Conservation (phyloP, 805 yeast species). For the Kluyveromyces aestuarii region DNA sequence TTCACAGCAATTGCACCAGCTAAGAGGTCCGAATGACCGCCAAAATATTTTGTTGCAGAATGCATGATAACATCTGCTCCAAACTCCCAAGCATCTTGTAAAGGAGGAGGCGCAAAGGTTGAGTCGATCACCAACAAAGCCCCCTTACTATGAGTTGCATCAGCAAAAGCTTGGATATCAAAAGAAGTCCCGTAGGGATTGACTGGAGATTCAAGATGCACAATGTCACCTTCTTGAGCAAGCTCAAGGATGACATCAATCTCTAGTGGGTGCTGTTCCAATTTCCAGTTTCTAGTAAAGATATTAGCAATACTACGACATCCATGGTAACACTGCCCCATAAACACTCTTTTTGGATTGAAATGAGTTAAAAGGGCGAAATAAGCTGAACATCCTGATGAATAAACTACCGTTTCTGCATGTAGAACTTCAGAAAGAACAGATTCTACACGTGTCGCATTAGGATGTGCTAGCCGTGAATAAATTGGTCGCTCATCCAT, state of each 20-base stretch:
- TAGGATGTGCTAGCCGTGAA: conserved; percentile 72
- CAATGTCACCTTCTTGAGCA: conserved; percentile 53
- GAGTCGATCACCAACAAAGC: conserved; percentile 70
- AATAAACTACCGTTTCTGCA: conserved; percentile 60
- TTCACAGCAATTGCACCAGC: conserved; percentile 76
- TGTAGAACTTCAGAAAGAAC: conserved; percentile 51
- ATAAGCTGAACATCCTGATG: conserved; percentile 77
- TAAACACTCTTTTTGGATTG: conserved; percentile 66
- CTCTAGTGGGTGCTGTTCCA: conserved; percentile 37
- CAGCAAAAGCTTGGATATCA: conserved; percentile 55
- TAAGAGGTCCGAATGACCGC: conserved; percentile 89
- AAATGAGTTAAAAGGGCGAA: conserved; percentile 59
- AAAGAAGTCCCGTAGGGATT: conserved; percentile 69
- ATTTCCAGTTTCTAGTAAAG: conserved; percentile 49
- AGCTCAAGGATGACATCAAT: conserved; percentile 39
- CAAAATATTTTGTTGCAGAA: conserved; percentile 88
- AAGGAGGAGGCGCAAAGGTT: conserved; percentile 91
- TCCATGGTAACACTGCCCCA: conserved; percentile 83
- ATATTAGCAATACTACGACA: conserved; percentile 62
- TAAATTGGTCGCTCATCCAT: conserved; percentile 40
- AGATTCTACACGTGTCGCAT: conserved; percentile 56
- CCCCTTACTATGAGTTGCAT: conserved; percentile 67
- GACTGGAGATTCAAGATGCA: conserved; percentile 82
- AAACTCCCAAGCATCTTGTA: conserved; percentile 68
- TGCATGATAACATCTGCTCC: conserved; percentile 90